These are phyloP conservation scores for Capsicum pubescens DNA, from an alignment of 257 asterid species.

Conservation along the genomic window DNA sequence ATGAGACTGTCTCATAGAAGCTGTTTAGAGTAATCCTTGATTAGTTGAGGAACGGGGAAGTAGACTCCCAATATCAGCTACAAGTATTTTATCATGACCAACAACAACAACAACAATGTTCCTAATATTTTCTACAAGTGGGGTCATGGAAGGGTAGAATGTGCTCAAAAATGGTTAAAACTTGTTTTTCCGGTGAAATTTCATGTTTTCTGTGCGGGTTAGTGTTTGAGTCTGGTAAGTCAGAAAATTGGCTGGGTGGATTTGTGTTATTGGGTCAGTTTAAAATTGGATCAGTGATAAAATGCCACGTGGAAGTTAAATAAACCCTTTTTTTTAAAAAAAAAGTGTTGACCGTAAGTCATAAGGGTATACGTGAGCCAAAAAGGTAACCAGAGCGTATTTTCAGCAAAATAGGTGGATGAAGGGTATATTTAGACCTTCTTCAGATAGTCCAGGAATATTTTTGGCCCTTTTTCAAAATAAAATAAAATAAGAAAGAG, in stretches of 20 bases:
- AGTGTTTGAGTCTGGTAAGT: background rate
- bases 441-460: background rate
- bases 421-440: background rate
- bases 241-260: background rate
- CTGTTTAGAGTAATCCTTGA: slow-evolving; percentile 7
- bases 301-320: background rate
- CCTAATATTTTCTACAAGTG: background rate
- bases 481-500: background rate
- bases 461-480: background rate
- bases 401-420: background rate
- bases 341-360: background rate
- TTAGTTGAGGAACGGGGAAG: background rate
- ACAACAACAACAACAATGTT: background rate
- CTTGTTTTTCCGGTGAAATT: background rate
- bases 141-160: background rate
- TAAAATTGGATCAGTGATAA: background rate
- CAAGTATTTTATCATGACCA: background rate
- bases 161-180: background rate
- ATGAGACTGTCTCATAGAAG: background rate
- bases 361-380: background rate
- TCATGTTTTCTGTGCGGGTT: background rate
- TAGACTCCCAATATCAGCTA: background rate
- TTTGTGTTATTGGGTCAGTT: background rate
- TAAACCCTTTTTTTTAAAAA: background rate
- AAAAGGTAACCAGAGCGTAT: background rate